phyloP scores from a whole-genome alignment of 2,329 filamentous ascomycete species.

The Colletotrichum sidae region DNA sequence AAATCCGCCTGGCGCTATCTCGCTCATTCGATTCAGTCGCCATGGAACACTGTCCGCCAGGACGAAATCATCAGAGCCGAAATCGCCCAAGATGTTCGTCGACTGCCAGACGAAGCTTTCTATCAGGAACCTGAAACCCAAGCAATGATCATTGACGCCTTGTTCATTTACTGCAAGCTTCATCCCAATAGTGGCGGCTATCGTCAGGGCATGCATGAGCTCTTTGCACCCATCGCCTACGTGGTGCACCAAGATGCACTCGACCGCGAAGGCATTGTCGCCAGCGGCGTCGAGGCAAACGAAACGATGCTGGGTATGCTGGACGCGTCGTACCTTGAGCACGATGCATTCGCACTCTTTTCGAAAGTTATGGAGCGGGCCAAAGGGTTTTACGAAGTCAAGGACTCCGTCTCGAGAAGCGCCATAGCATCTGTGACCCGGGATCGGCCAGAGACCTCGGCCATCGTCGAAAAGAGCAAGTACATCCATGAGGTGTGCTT shows the following conservation, averaged over 20 bases:
- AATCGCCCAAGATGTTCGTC: slow-evolving; percentile 93
- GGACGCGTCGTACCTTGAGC: slow-evolving; percentile 81
- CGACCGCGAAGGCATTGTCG: slow-evolving; percentile 53
- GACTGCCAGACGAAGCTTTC: slow-evolving; percentile 91
- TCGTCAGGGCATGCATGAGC: slow-evolving; percentile 98
- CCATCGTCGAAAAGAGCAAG: slow-evolving; percentile 87
- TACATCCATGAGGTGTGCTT: slow-evolving; percentile 88
- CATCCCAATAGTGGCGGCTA: slow-evolving; percentile 89
- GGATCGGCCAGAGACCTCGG: slow-evolving; percentile 57
- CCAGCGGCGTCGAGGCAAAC: slow-evolving; percentile 53
- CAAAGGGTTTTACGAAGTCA: slow-evolving; percentile 87
- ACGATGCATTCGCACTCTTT: slow-evolving; percentile 91
- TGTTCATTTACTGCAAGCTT: slow-evolving; percentile 95
- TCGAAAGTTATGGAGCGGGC: slow-evolving; percentile 88
- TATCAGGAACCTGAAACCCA: slow-evolving; percentile 87
- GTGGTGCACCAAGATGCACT: slow-evolving; percentile 86
- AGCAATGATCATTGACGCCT: slow-evolving; percentile 83
- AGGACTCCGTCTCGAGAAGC: slow-evolving; percentile 48
- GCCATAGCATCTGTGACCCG: slow-evolving; percentile 37
- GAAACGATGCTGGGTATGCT: slow-evolving; percentile 73
- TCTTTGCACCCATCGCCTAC: slow-evolving; percentile 90
- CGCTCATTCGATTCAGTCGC: slow-evolving; percentile 74
- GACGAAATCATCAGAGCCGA: slow-evolving; percentile 88
- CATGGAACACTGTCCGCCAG: slow-evolving; percentile 87
- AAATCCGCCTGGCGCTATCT: slow-evolving; percentile 7